Base-by-base conservation (phyloP, 2,329 filamentous ascomycete genomes). In the Aspergillus pseudonomiae region DNA sequence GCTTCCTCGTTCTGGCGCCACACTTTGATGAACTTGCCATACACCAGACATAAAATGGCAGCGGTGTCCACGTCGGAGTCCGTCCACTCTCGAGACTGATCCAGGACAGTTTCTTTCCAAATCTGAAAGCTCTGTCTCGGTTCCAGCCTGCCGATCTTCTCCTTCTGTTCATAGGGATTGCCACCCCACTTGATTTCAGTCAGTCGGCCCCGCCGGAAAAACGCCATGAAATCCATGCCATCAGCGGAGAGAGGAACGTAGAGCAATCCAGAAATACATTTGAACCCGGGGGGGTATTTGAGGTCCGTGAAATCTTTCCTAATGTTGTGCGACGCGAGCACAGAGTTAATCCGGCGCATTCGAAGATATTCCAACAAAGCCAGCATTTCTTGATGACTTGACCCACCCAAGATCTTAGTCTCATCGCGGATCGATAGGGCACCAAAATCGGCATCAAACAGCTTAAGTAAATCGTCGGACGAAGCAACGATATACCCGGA, bases 1-100 rank as follows among this genome's bases (percentile, higher is more conserved):
- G 91, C 91, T 1, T 89, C 90, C 75, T 97, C 93, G 68, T 96
- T 96, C 74, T 96, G 92, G 61, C 92, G 85, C 93, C 93, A 96
- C 1, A 96, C 93, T 72, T 96, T 91, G 70, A 96, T 96, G 74
- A 97, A 97, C 75, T 87, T 90, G 74, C 91, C 92, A 66, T 97
- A 97, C 1, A 97, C 92, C 10, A 96, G 80, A 72, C 93, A 96
- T 3, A 97, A 82, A 0, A 96, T 91, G 0, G 93, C 92, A 0
- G 93, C 93, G 0, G 92, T 96, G 77, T 97, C 93, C 3, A 96
- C 85, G 73, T 97, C 92, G 66, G 96, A 91, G 72, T 95, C 92
- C 0, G 89, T 89, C 93, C 93, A 97, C 69, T 96, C 93, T 26
- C 91, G 87, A 69, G 91, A 94, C 77, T 91, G 93, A 6, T 92